Conservation (phyloP, 257 asterid genomes). For the Fraxinus quadrangulata region DNA sequence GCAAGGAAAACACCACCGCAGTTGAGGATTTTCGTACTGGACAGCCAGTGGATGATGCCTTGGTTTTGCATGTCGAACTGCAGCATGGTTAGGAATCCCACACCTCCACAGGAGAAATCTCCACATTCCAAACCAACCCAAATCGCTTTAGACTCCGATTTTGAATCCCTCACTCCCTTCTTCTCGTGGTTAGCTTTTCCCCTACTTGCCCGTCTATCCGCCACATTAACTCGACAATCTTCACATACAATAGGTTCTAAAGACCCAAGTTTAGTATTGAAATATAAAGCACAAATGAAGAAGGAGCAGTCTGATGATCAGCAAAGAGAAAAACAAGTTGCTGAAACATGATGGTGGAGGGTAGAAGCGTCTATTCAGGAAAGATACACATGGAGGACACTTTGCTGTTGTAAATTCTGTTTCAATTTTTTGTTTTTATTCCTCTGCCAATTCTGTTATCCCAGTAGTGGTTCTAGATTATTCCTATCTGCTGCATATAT, state of each 20-base stretch:
- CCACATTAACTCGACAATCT: conserved; percentile 65
- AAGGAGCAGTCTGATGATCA: accelerated
- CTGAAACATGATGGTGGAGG: no score
- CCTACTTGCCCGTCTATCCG: conserved; percentile 52
- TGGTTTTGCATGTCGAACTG: conserved; percentile 74
- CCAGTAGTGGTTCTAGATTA: no score
- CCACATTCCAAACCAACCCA: conserved; percentile 93
- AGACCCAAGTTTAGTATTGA: conserved; percentile 38
- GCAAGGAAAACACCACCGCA: conserved; percentile 75
- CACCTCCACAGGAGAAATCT: conserved; percentile 83
- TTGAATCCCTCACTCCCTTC: conserved; percentile 55
- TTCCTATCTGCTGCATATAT: no score
- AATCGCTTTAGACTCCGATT: conserved; percentile 53
- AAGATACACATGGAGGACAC: no score
- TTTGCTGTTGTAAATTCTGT: no score
- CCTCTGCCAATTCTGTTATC: no score
- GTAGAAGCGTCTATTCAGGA: no score
- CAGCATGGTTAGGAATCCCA: conserved; percentile 76
- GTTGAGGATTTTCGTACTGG: conserved; percentile 66
- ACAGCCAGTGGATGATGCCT: conserved; percentile 66
- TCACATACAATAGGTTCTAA: conserved; percentile 58
- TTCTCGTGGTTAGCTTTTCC: conserved; percentile 70
- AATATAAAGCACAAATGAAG: accelerated
- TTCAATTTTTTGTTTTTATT: background rate
- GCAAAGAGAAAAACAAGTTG: no score